Evolutionary conservation across 208 protist genomes (phyloP), one percentile per base, ranked within the genome.

Genomic region (Trypanosoma grayi): DNA sequence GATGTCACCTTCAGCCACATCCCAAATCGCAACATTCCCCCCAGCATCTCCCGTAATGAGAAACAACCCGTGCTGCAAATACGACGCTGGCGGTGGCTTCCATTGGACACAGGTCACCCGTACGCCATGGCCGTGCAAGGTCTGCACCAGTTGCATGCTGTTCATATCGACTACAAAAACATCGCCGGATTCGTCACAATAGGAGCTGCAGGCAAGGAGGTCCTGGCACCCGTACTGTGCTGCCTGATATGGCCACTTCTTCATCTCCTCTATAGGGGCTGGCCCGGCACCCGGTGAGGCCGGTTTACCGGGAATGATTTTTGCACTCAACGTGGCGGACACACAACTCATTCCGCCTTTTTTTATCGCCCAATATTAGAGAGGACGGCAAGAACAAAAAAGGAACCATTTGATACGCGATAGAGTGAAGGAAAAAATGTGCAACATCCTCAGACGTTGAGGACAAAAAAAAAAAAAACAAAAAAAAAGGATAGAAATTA

Each of bases 81-180:
- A 87, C 1, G 87, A 89, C 16, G 60, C 31, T 24, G 77, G 68
- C 2, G 79, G 73, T 18, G 54, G 73, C 6, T 80, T 74, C 87
- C 87, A 94, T 45, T 80, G 71, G 34, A 94, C 25, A 45, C 78
- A 82, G 7, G 81, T 87, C 24, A 94, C 80, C 27, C 66, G 51
- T 20, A 55, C 58, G 33, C 18, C 57, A 54, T 88, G 83, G 37
- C 81, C 83, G 53, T 69, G 65, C 10, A 94, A 72, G 27, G 81
- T 87, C 61, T 94, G 87, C 27, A 87, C 79, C 1, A 91, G 74
- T 52, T 83, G 81, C 69, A 77, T 73, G 54, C 81, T 91, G 60
- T 85, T 87, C 76, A 89, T 81, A 60, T 91, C 83, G 50, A 79
- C 79, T 14, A 94, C 58, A 44, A 85, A 78, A 20, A 94, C 79